These are phyloP conservation scores for Larix kaempferi DNA, from an alignment of 75 land plant species.

Conservation along the genomic window DNA sequence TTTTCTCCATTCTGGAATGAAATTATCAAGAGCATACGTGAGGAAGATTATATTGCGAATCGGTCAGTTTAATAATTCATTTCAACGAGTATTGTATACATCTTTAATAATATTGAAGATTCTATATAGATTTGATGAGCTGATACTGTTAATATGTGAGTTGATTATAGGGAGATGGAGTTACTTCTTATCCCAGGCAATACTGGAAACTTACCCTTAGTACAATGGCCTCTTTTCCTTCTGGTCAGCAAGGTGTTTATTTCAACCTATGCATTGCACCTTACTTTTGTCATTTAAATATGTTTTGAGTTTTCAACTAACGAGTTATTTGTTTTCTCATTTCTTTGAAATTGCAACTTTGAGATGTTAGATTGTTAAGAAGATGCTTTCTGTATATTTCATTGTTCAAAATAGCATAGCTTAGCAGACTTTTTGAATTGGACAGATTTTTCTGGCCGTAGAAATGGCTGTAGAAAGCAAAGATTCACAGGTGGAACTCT, in stretches of 20 bases:
- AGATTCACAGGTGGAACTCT: slow-evolving; percentile 70
- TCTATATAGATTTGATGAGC: neutral
- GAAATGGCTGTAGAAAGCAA: slow-evolving; percentile 74
- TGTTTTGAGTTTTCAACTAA: neutral
- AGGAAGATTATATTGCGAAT: slow-evolving; percentile 79
- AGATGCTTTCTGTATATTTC: neutral
- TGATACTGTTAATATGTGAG: neutral
- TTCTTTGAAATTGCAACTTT: neutral
- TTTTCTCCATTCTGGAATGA: slow-evolving; percentile 96
- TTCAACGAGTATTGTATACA: neutral
- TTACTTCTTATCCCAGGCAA: slow-evolving; percentile 76
- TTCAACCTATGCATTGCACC: neutral
- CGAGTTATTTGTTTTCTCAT: neutral
- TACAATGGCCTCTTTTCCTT: slow-evolving; percentile 97
- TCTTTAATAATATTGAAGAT: neutral
- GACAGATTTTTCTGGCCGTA: slow-evolving; percentile 73
- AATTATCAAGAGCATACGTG: slow-evolving; percentile 66
- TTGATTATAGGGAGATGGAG: slow-evolving; percentile 60
- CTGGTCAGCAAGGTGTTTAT: slow-evolving; percentile 82
- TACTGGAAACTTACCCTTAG: slow-evolving; percentile 46
- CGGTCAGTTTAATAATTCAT: slow-evolving; percentile 34
- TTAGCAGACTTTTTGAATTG: slow-evolving; percentile 2
- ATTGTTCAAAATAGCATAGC: neutral
- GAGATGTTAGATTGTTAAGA: neutral
- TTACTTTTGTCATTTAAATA: neutral